Base-by-base conservation (phyloP, 192 early-diverging fungal species). In the Backusella liffmaniae region DNA sequence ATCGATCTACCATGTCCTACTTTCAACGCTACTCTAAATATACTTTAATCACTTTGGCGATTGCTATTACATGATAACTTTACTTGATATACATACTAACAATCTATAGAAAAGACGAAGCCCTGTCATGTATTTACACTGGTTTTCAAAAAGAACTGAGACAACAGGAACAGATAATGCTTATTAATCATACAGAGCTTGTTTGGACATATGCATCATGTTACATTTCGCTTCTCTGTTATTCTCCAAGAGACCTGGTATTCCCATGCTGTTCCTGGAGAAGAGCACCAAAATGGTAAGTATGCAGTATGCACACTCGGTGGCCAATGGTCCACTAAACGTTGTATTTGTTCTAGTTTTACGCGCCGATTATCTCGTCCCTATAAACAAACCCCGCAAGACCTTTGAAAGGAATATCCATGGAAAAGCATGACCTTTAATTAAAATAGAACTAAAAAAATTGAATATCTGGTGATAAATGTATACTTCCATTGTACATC, bases 1-100 rank as follows among this genome's bases (percentile, higher is more conserved):
- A 62, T 62, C 56, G 56, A 62, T 62, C 56, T 62, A 23, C 5
- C 56, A 62, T 62, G 56, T 62, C 9, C 56, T 62, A 62, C 56
- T 26, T 10, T 23, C 56, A 13, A 21, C 26, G 23, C 21, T 62
- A 13, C n/a, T 53, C n/a, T 62, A 21, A 10, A 62, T 8, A 12
- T 12, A 26, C 37, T 26, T 10, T 8, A 4, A 29, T 12, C 56
- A n/a, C 5, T 18, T 49, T 15, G 15, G 1, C 13, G 42, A 39
- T 39, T 39, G 37, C 37, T 39, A 39, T 18, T 44, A 44, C 13
- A 44, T 44, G 15, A 16, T 44, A 44, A 44, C 12, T 44, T 44
- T 44, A 16, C 13, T 44, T 18, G 12, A 44, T 44, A 44, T 15
- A 44, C 15, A 44, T 32, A 32, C 15, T 13, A 44, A 44, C 42